phyloP scores from a whole-genome alignment of 352 stramenopile species.

The Pythium grandisporangium region DNA sequence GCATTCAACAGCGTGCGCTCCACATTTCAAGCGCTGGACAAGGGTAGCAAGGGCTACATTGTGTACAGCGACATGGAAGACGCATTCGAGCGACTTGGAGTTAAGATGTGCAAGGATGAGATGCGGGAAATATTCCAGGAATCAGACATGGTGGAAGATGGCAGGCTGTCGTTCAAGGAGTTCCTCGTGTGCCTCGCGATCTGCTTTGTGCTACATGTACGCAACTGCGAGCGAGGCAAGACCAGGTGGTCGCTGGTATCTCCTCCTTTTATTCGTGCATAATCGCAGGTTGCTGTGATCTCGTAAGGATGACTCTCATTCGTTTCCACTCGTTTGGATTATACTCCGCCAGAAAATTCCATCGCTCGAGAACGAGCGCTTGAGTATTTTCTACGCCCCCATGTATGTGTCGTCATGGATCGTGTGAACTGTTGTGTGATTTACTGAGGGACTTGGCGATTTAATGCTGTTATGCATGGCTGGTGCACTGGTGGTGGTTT shows the following conservation, averaged over 20 bases:
- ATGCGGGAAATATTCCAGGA: slow-evolving; percentile 70
- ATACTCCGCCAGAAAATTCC: slow-evolving; percentile 53
- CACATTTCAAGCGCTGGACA: slow-evolving; percentile 59
- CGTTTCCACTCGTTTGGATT: background rate
- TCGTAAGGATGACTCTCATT: background rate
- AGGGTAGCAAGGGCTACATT: slow-evolving; percentile 61
- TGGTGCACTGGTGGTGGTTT: background rate
- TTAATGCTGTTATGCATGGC: too few species aligned
- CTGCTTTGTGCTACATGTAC: slow-evolving; percentile 77
- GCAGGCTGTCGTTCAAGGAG: slow-evolving; percentile 79
- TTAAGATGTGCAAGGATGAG: slow-evolving; percentile 66
- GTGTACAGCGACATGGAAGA: slow-evolving; percentile 61
- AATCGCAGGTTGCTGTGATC: too few species aligned
- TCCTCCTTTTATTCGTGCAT: too few species aligned
- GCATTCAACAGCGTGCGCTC: slow-evolving; percentile 75
- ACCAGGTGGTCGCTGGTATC: too few species aligned
- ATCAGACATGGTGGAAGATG: slow-evolving; percentile 78
- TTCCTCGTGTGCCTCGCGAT: slow-evolving; percentile 85
- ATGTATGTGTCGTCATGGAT: slow-evolving; percentile 44
- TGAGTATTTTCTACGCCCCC: slow-evolving; percentile 78
- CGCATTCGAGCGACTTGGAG: slow-evolving; percentile 66
- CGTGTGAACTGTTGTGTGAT: too few species aligned
- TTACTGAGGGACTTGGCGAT: too few species aligned
- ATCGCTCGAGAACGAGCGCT: slow-evolving; percentile 46
- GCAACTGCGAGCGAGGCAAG: too few species aligned